Conservation (phyloP, 305 asterid genomes). For the Fraxinus latifolia region DNA sequence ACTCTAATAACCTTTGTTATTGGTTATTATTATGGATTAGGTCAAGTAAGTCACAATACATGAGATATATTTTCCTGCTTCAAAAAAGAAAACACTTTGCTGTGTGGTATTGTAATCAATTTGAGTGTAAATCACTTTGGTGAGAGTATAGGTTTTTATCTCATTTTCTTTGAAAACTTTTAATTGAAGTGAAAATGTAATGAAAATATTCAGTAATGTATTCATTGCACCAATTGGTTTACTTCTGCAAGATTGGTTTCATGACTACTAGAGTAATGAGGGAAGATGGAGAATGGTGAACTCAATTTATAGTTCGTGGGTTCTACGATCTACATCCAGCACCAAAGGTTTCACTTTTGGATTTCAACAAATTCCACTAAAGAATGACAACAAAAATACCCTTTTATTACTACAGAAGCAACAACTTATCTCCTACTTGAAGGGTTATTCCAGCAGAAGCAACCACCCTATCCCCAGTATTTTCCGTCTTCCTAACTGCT, state of each 20-base stretch:
- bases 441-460: background rate
- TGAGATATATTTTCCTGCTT: background rate
- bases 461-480: background rate
- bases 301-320: background rate
- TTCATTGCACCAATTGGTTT: background rate
- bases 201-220: background rate
- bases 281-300: background rate
- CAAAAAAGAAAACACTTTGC: background rate
- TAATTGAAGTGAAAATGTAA: background rate
- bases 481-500: background rate
- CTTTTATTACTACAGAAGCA: background rate
- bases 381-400: background rate
- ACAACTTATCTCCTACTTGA: background rate
- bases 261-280: background rate
- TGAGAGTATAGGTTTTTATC: background rate
- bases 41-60: background rate
- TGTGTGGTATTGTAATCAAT: background rate
- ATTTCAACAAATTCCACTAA: background rate
- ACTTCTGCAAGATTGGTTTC: background rate
- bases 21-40: background rate
- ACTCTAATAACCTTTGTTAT: conserved; percentile 11
- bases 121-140: background rate
- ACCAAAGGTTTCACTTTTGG: background rate
- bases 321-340: background rate
- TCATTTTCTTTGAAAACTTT: background rate